Evolutionary conservation across 495 filamentous ascomycete species (phyloP), one percentile per base, ranked within the genome.

Genomic region (Daldinia bambusicola): DNA sequence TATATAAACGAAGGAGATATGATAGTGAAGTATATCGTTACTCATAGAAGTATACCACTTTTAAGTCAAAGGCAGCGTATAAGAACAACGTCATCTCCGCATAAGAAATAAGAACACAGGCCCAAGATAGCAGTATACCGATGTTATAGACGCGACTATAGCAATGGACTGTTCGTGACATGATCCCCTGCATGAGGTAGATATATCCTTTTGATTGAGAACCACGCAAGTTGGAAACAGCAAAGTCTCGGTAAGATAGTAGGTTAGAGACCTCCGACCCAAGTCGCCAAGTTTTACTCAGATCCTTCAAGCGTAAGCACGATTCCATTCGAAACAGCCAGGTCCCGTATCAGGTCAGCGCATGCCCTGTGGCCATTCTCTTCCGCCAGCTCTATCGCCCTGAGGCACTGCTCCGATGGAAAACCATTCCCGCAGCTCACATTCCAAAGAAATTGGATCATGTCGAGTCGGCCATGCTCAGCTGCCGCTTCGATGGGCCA

Each of bases 401-500:
- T 53, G 31, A 38, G 57, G 13, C 64, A 67, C 43, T 59, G 57
- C 14, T 63, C 13, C 13, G 48, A 37, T 8, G 72, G 57, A 34
- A 74, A 63, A 7, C 53, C 61, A 53, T 10, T 10, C 1, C 58
- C 66, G 20, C 36, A 14, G 16, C 38, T 55, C 8, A 36, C 58
- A 20, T 52, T 52, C 66, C 66, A 69, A 10, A 73, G 66, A 12
- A 73, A 34, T 14, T 70, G 5, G 45, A 73, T 73, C 70, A 73
- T 73, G 26, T 70, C 66, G 13, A 73, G 45, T 13, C 70, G 66
- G 2, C 70, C 66, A 36, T 69, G 30, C 30, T 70, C 70, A 5
- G 66, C 71, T 8, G 71, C 71, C 10, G 51, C 66, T 20, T 74
- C 67, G 0, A 74, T 31, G 0, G 71, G 71, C 67, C 57, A 74